These are phyloP conservation scores for Fusarium zealandicum DNA, from an alignment of 2,329 filamentous ascomycete species.

Conservation along the genomic window DNA sequence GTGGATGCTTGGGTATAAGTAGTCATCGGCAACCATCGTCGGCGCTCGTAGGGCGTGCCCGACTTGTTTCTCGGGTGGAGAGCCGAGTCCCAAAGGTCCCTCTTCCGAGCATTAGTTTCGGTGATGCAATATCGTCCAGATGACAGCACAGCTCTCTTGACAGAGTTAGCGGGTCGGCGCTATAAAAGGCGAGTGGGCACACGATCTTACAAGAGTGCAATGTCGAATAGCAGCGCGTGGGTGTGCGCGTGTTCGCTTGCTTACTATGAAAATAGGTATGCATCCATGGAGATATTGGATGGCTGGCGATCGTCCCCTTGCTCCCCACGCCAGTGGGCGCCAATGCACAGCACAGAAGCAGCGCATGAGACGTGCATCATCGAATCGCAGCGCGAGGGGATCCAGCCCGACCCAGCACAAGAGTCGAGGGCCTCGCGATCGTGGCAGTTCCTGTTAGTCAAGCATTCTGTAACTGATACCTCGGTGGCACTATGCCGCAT, in stretches of 20 bases:
- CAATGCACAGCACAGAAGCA: conserved; percentile 33
- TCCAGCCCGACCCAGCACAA: conserved; percentile 1
- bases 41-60: conserved; percentile 18
- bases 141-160: conserved; percentile 16
- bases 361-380: conserved; percentile 16
- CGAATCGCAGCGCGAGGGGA: conserved; percentile 8
- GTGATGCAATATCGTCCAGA: conserved; percentile 20
- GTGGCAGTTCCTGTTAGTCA: conserved; percentile 32
- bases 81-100: conserved; percentile 5
- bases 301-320: neutral
- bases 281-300: conserved; percentile 4
- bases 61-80: neutral
- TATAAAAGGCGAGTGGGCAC: conserved; percentile 25
- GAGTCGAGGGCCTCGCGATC: conserved; percentile 2
- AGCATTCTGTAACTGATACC: conserved; percentile 28
- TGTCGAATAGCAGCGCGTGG: conserved; percentile 5
- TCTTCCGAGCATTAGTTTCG: conserved; percentile 21
- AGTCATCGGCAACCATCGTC: conserved; percentile 15
- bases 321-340: conserved; percentile 18
- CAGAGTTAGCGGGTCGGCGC: conserved; percentile 8
- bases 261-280: conserved; percentile 3
- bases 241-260: conserved; percentile 17
- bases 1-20: conserved; percentile 21
- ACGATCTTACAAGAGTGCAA: conserved; percentile 17
- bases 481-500: conserved; percentile 9